phyloP scores from a whole-genome alignment of 2,329 filamentous ascomycete genomes.

The Aphanoascus verrucosus region DNA sequence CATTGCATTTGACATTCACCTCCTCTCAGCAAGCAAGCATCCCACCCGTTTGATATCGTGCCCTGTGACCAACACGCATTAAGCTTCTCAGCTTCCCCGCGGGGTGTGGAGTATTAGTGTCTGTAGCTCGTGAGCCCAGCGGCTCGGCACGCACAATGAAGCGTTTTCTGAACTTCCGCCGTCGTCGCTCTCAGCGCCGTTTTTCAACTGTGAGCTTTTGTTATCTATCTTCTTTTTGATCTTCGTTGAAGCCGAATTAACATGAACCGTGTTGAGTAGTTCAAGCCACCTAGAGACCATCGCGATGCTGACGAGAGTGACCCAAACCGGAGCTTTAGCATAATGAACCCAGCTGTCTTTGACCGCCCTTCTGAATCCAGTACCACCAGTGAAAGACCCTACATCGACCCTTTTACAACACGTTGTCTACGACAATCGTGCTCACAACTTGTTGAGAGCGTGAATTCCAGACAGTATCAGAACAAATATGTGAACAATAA shows the following conservation, averaged over 20 bases:
- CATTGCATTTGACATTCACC: no score
- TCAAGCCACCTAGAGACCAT: background rate
- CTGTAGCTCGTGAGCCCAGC: background rate
- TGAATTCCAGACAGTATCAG: background rate
- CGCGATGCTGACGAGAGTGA: background rate
- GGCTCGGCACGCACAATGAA: background rate
- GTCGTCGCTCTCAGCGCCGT: background rate
- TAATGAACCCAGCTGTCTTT: background rate
- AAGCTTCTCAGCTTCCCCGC: no score
- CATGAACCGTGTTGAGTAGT: background rate
- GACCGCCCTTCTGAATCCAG: conserved; percentile 2
- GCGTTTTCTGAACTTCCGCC: background rate
- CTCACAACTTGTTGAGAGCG: conserved; percentile 6
- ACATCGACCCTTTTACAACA: conserved; percentile 12
- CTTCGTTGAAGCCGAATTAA: background rate
- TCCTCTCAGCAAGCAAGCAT: no score
- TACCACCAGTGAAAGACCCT: conserved; percentile 1
- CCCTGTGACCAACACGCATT: no score
- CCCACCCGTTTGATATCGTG: no score
- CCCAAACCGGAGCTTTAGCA: conserved; percentile 3
- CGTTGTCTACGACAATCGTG: conserved; percentile 12
- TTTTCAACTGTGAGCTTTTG: conserved; percentile 3
- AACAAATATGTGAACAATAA: background rate
- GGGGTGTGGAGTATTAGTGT: no score
- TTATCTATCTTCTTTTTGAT: background rate